A percentile compares a stretch with the other conserved stretches of the same genome.
Conservation (phyloP, 1,139 yeast genomes). For the Torulaspora pretoriensis region DNA sequence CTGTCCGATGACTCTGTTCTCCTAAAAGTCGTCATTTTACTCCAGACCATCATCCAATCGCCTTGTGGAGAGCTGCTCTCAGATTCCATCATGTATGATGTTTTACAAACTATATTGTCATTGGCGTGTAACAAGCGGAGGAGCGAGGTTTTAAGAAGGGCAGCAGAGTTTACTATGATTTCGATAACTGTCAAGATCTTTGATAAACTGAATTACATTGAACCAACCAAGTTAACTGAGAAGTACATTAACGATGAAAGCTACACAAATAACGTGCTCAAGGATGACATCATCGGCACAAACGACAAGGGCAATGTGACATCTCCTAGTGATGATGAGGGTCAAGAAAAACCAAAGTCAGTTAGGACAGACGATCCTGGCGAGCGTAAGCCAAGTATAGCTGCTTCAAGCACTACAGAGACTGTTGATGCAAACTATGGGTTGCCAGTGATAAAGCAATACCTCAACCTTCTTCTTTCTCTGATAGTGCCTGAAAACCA, state of each 20-base stretch:
- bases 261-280: slow-evolving; percentile 35
- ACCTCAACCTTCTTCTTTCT: slow-evolving; percentile 69
- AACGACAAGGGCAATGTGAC: slow-evolving; percentile 7
- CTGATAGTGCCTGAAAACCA: slow-evolving; percentile 80
- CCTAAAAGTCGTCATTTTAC: slow-evolving; percentile 69
- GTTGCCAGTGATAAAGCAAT: slow-evolving; percentile 39
- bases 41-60: slow-evolving; percentile 68
- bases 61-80: slow-evolving; percentile 60
- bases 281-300: slow-evolving; percentile 38
- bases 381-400: slow-evolving; percentile 6
- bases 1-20: slow-evolving; percentile 89
- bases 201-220: slow-evolving; percentile 52
- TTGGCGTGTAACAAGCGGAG: slow-evolving; percentile 91
- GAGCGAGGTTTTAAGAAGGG: slow-evolving; percentile 80
- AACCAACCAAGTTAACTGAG: slow-evolving; percentile 41
- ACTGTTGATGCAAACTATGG: slow-evolving; percentile 34
- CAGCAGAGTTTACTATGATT: slow-evolving; percentile 83
- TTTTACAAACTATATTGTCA: slow-evolving; percentile 84
- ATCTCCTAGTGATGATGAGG: not conserved
- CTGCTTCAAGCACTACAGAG: slow-evolving; percentile 3
- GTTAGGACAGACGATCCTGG: slow-evolving; percentile 5
- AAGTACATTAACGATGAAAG: slow-evolving; percentile 38
- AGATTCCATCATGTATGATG: slow-evolving; percentile 82
- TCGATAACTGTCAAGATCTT: slow-evolving; percentile 69
- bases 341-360: slow-evolving; percentile 1